phyloP scores from a whole-genome alignment of 164 flowering plant species.

The Tinospora cordifolia region DNA sequence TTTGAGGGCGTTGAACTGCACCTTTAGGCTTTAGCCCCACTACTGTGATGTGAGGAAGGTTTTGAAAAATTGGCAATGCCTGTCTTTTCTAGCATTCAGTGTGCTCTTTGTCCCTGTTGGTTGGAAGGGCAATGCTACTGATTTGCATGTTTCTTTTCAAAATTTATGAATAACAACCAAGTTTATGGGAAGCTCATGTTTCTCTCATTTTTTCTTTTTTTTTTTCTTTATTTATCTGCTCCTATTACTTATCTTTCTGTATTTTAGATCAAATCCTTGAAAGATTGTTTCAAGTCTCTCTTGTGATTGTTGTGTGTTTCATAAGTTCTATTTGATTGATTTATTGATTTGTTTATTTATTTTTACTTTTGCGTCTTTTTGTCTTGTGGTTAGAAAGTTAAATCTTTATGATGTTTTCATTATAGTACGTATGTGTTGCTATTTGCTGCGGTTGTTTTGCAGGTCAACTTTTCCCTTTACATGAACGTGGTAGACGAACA shows the following conservation, averaged over 20 bases:
- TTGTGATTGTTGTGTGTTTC: not conserved
- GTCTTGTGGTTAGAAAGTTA: not conserved
- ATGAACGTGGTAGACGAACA: constrained; percentile 91
- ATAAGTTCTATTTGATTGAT: not conserved
- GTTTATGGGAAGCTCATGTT: no score
- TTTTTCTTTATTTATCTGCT: no score
- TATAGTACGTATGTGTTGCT: not conserved
- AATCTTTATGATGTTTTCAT: not conserved
- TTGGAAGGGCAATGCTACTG: no score
- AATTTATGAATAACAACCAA: no score
- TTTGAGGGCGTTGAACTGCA: not conserved
- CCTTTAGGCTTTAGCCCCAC: not conserved
- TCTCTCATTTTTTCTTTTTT: no score
- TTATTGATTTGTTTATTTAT: not conserved
- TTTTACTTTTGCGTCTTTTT: not conserved
- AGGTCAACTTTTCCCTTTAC: constrained; percentile 82
- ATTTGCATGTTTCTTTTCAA: no score
- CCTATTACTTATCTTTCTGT: no score
- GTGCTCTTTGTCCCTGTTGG: no score
- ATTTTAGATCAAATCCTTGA: no score
- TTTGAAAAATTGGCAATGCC: not conserved
- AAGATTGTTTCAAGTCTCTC: no score
- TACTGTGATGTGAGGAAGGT: not conserved
- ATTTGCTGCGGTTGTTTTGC: constrained; percentile 6
- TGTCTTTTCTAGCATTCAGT: not conserved